Evolutionary conservation across 2,329 filamentous ascomycete species (phyloP), one percentile per base, ranked within the genome.

Genomic region (Sporothrix dimorphospora): DNA sequence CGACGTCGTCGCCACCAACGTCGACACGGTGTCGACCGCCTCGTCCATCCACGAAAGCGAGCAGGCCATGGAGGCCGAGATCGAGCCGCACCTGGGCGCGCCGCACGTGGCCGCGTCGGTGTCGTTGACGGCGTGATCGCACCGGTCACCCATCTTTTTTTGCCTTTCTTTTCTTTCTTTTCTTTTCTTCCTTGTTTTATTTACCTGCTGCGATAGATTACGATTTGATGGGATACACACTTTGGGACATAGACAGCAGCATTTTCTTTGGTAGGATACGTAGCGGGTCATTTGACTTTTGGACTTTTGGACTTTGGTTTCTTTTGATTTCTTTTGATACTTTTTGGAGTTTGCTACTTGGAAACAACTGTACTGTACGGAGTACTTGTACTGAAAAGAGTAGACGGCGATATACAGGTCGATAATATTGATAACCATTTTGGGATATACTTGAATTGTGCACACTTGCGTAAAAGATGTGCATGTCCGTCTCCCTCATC

Each of bases 11-110:
- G 65, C 74, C 42, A 74, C 71, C 16, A 72, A 71, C 71, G 1
- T 75, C 75, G 38, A 70, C 69, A 9, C 73, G 74, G 69, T 7
- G 6, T 12, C 27, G 24, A 21, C 42, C 7, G 40, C 61, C 34
- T 16, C 24, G 27, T 12, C 42, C 24, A 38, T 38, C 2, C 12
- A 65, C 12, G 59, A 78, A 38, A 19, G 76, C 65, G 81, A 82
- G 73, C 76, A 77, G n/a, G 76, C 76, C 24, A 81, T 82, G 79
- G 80, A 80, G 30, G 76, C 74, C 9, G 78, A 80, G 27, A 79
- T 82, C 16, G 81, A 82, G 73, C 80, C 80, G 12, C 73, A 74
- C 27, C 59, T 75, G 55, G 66, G 67, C 24, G 30, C 71, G 7
- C 51, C 47, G 38, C 30, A 49, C 7, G n/a, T 42, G 11, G n/a